Conservation (phyloP, 73 alveolate genomes). For the Breviolum minutum region DNA sequence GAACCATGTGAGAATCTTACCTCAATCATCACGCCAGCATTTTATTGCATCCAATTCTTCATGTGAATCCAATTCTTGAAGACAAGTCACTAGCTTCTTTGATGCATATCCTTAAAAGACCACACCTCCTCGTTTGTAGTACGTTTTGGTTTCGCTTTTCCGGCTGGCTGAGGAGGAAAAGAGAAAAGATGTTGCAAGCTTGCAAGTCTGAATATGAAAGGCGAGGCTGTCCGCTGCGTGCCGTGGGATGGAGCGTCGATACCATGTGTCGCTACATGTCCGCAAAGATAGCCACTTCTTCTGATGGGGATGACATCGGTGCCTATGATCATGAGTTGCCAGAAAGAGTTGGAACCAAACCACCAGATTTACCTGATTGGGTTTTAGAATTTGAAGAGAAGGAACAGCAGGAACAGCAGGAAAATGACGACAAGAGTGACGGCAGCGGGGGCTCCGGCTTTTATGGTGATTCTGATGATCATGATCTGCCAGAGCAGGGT, state of each 20-base stretch:
- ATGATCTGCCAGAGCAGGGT: neutral
- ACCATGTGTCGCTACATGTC: neutral
- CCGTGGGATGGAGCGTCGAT: neutral
- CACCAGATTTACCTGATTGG: neutral
- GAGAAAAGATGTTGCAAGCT: neutral
- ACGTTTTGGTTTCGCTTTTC: neutral
- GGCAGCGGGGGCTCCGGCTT: too few species aligned
- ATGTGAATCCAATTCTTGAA: too few species aligned
- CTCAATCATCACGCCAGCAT: too few species aligned
- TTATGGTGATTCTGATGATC: neutral
- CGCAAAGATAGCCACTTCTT: neutral
- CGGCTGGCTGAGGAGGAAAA: neutral
- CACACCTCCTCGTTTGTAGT: neutral
- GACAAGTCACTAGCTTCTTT: neutral
- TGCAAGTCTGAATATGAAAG: neutral
- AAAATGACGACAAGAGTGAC: neutral
- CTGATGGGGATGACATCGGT: neutral
- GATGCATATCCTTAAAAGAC: neutral
- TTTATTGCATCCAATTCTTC: too few species aligned
- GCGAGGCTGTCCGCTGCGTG: neutral
- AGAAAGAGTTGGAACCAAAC: neutral
- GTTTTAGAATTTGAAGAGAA: neutral
- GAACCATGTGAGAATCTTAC: neutral
- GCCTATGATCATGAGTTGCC: neutral
- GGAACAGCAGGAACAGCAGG: neutral